A percentile compares a stretch with the other conserved stretches of the same genome.
phyloP scores from a whole-genome alignment of 2,329 filamentous ascomycete genomes.

The Lasiodiplodia theobromae region DNA sequence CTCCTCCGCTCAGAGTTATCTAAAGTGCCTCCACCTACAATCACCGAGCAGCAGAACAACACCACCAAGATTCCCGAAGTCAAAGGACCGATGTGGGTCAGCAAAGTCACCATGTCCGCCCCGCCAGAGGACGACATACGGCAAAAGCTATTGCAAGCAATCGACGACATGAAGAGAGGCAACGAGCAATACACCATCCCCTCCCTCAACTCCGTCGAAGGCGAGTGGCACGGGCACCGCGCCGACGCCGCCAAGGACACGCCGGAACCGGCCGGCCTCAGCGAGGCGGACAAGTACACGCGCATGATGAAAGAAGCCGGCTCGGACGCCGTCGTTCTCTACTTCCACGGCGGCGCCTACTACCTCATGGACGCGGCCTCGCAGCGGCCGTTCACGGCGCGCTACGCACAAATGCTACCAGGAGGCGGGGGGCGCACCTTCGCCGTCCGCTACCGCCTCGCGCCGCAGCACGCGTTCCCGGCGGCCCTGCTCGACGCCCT shows the following conservation, averaged over 20 bases:
- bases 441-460: slow-evolving; percentile 76
- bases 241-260: slow-evolving; percentile 59
- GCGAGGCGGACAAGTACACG: slow-evolving; percentile 70
- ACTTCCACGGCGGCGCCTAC: slow-evolving; percentile 79
- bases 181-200: slow-evolving; percentile 56
- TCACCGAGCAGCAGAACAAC: slow-evolving; percentile 62
- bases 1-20: slow-evolving; percentile 65
- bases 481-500: slow-evolving; percentile 76
- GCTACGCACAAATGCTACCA: slow-evolving; percentile 62
- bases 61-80: slow-evolving; percentile 70
- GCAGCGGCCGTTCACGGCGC: slow-evolving; percentile 66
- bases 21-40: slow-evolving; percentile 35
- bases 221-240: slow-evolving; percentile 79
- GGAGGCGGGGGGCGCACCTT: slow-evolving; percentile 72
- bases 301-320: slow-evolving; percentile 72
- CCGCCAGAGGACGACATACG: slow-evolving; percentile 64
- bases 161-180: slow-evolving; percentile 60
- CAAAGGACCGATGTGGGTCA: slow-evolving; percentile 84
- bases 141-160: slow-evolving; percentile 64
- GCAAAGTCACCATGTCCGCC: slow-evolving; percentile 68
- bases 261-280: slow-evolving; percentile 59
- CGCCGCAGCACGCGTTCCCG: slow-evolving; percentile 78
- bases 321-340: slow-evolving; percentile 70
- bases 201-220: slow-evolving; percentile 65
- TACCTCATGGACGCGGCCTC: slow-evolving; percentile 74